Evolutionary conservation across 2,329 filamentous ascomycete species (phyloP).

Genomic region (Botrytis fragariae): DNA sequence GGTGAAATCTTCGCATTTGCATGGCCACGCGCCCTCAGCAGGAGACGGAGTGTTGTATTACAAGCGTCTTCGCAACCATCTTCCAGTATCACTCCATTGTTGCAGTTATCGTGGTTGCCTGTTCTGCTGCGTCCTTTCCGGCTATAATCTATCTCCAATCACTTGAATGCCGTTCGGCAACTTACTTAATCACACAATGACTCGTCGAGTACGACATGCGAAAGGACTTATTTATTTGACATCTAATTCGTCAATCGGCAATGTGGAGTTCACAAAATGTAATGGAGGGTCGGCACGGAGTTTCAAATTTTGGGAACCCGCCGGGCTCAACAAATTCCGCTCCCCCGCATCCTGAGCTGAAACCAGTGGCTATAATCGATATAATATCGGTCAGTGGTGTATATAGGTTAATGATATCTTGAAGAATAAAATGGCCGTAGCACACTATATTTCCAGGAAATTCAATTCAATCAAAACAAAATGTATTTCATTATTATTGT

Average conservation of each 20-base stretch:
- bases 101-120: too few relatives aligned
- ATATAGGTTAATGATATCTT: not conserved
- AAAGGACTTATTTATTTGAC: too few relatives aligned
- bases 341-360: not conserved
- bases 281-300: conserved; percentile 1
- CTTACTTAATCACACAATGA: too few relatives aligned
- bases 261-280: not conserved
- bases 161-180: too few relatives aligned
- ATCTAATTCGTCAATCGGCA: not conserved
- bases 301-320: not conserved
- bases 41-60: not conserved
- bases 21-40: not conserved
- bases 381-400: not conserved
- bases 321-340: not conserved
- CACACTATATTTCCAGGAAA: not conserved
- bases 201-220: too few relatives aligned
- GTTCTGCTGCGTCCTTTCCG: too few relatives aligned
- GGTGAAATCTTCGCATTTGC: not conserved
- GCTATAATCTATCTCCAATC: too few relatives aligned
- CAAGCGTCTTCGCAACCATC: not conserved
- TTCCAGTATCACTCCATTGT: too few relatives aligned
- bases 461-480: not conserved
- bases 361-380: not conserved
- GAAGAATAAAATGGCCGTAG: too few relatives aligned
- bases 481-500: not conserved